Base-by-base conservation (phyloP, 2,329 filamentous ascomycete species). In the Metarhizium anisopliae region DNA sequence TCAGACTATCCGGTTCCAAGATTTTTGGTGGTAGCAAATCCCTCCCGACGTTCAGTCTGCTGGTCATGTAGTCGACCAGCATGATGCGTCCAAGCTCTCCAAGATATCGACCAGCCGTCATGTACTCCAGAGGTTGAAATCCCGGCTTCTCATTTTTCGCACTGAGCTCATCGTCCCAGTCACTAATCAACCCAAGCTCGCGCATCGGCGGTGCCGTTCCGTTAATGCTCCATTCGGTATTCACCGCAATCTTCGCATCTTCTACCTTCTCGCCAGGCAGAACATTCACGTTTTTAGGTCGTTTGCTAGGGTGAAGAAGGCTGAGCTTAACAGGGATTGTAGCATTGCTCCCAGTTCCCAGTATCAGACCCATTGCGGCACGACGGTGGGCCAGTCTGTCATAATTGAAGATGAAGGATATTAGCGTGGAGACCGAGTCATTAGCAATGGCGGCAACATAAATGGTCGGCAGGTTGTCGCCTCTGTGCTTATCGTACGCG, bases 161-260 rank as follows among this genome's bases (percentile, higher is more conserved):
- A 62, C 91, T 87, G 6, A 94, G 76, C 57, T 78, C 72, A 10
- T 75, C 70, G 63, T 94, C 89, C 89, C 89, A 93, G 40, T 72
- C 72, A 10, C 81, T 91, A 53, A 89, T 81, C 51, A 92, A 77
- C 1, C 76, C 74, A 20, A 85, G 72, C 29, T 84, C 77, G 29
- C 78, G 75, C 54, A 93, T 72, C 0, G 89, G 86, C 6, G 78
- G 75, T n/a, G 83, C 84, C 2, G 88, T 83, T 6, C 89, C 89
- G 30, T 85, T 85, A 62, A 94, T 90, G 53, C 86, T 89, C 86
- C 87, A 92, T 70, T 94, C 89, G 0, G 89, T 93, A 66, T 93
- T 93, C 59, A 93, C 83, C 4, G 89, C 82, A 14, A 91, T 85
- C 61, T 82, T 85, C n/a, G 80, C 73, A 6, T 86, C 77, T 13